Percentiles rank a stretch among this genome's conserved stretches.
Evolutionary conservation across 1,284 basidiomycete species (phyloP).

Genomic region (Trichosporon ovoides): DNA sequence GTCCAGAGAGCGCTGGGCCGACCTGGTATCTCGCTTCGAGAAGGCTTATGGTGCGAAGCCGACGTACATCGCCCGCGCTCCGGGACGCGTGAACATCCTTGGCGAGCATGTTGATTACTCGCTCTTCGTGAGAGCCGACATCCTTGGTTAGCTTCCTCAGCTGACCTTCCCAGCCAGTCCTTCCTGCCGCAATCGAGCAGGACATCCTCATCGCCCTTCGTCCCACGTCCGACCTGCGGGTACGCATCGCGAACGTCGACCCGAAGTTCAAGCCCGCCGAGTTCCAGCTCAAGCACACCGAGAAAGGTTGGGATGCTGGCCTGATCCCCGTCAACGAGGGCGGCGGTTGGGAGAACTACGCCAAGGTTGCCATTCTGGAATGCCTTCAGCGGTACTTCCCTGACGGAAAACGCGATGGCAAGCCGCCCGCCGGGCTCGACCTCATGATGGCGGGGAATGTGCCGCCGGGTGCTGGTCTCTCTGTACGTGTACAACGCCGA

Average conservation of each 20-base stretch:
- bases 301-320: constrained; percentile 61
- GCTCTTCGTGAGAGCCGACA: constrained; percentile 29
- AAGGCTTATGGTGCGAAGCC: constrained; percentile 62
- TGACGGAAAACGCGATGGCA: constrained; percentile 51
- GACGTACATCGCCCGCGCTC: constrained; percentile 68
- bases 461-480: constrained; percentile 73
- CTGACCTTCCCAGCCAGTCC: constrained; percentile 52
- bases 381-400: constrained; percentile 28
- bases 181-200: constrained; percentile 76
- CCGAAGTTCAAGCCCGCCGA: constrained; percentile 53
- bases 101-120: constrained; percentile 84
- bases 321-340: constrained; percentile 59
- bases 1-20: constrained; percentile 59
- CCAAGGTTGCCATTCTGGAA: constrained; percentile 57
- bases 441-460: constrained; percentile 70
- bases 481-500: constrained; percentile 53
- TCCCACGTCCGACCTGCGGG: not conserved
- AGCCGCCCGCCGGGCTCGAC: constrained; percentile 60
- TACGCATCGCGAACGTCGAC: constrained; percentile 60
- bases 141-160: constrained; percentile 53
- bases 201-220: constrained; percentile 78
- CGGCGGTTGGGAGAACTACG: constrained; percentile 77
- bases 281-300: constrained; percentile 54
- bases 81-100: constrained; percentile 72
- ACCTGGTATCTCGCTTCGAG: constrained; percentile 61